These are phyloP conservation scores for Puccinia hordei DNA, from an alignment of 1,284 basidiomycete genomes.

Conservation along the genomic window DNA sequence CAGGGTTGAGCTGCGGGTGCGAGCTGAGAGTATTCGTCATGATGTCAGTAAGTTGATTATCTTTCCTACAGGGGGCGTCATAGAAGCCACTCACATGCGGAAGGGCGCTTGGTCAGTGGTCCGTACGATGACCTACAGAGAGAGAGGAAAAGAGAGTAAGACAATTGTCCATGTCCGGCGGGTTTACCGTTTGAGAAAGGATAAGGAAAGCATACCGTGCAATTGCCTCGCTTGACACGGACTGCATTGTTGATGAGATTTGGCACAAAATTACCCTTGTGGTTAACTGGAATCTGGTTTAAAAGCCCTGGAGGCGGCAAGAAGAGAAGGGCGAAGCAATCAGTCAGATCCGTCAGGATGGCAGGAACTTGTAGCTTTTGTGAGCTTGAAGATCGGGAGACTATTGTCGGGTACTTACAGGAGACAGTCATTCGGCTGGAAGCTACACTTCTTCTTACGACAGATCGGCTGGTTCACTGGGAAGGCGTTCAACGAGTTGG, in stretches of 20 bases:
- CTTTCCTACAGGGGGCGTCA: not conserved
- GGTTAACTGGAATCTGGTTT: not conserved
- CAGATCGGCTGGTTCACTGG: not conserved
- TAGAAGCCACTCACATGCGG: not conserved
- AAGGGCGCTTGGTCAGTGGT: constrained; percentile 1
- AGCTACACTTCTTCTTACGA: not conserved
- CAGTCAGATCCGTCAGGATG: not conserved
- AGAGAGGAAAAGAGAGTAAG: not conserved
- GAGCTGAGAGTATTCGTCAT: not conserved
- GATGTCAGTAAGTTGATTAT: not conserved
- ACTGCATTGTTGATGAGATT: not conserved
- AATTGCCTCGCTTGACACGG: not conserved
- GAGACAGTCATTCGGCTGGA: constrained; percentile 3
- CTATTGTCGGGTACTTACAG: not conserved
- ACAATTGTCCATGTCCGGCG: not conserved
- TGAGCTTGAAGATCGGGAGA: not conserved
- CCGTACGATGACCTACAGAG: not conserved
- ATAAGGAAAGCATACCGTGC: not conserved
- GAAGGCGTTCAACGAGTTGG: not conserved
- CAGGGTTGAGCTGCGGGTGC: not conserved
- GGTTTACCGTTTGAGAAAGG: not conserved
- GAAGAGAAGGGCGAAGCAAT: not conserved
- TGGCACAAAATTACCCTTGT: not conserved
- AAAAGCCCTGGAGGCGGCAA: not conserved
- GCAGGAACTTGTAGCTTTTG: not conserved